Evolutionary conservation across 176 grass and related monocot genomes (phyloP).

Genomic region (Lolium rigidum): DNA sequence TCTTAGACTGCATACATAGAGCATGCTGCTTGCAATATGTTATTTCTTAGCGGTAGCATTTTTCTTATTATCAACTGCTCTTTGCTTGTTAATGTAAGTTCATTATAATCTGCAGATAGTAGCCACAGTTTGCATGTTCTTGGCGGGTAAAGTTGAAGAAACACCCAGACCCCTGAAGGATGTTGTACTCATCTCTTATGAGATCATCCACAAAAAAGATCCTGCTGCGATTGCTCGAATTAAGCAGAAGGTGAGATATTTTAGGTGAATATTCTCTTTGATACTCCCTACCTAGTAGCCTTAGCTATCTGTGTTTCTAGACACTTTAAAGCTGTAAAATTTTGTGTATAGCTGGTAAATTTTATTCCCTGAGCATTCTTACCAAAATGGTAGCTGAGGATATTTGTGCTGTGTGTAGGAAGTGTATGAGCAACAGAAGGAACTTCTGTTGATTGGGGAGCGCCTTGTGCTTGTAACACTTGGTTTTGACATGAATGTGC

Average conservation of each 20-base stretch:
- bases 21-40: slow-evolving; percentile 10
- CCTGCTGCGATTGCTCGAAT: slow-evolving; percentile 73
- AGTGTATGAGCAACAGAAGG: slow-evolving; percentile 92
- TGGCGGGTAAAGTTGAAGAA: slow-evolving; percentile 98
- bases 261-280: not conserved
- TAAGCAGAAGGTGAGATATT: slow-evolving; percentile 74
- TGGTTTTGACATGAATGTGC: slow-evolving; percentile 86
- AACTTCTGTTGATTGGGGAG: slow-evolving; percentile 89
- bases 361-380: not conserved
- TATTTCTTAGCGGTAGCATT: not conserved
- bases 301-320: not conserved
- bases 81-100: slow-evolving; percentile 26
- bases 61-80: not conserved
- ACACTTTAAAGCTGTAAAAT: not conserved
- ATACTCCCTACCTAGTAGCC: not conserved
- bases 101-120: slow-evolving; percentile 61
- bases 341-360: not conserved
- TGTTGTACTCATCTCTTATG: slow-evolving; percentile 90
- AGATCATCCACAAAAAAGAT: slow-evolving; percentile 96
- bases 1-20: slow-evolving; percentile 20
- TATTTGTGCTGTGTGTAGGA: slow-evolving; percentile 60
- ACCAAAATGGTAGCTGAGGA: not conserved
- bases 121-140: slow-evolving; percentile 97
- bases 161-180: slow-evolving; percentile 82
- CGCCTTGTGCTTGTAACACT: slow-evolving; percentile 81